Conservation (phyloP, 192 early-diverging fungal species). For the Podila epicladia region DNA sequence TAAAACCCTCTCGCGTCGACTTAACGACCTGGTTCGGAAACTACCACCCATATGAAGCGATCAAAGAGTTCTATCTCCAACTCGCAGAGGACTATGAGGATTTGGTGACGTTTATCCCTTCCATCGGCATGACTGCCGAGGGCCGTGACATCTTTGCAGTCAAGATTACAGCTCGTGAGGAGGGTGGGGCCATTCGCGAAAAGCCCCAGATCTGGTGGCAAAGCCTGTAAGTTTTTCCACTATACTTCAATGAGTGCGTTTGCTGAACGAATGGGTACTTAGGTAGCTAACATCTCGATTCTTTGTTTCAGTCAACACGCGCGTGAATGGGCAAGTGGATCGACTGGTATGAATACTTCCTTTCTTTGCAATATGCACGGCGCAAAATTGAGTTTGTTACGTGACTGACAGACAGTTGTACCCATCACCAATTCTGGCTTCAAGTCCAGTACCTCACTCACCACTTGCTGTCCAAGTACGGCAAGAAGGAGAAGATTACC, state of each 20-base stretch:
- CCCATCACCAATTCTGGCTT: background rate
- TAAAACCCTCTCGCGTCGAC: slow-evolving; percentile 15
- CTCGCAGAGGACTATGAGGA: slow-evolving; percentile 56
- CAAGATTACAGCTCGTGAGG: slow-evolving; percentile 53
- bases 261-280: too few relatives aligned
- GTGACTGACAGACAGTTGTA: too few relatives aligned
- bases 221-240: slow-evolving; percentile 28
- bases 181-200: slow-evolving; percentile 28
- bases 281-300: too few relatives aligned
- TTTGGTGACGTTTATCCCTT: slow-evolving; percentile 63
- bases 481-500: slow-evolving; percentile 39
- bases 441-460: slow-evolving; percentile 62
- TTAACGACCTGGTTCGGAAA: slow-evolving; percentile 56
- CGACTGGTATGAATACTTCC: slow-evolving; percentile 19
- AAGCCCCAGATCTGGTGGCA: slow-evolving; percentile 54
- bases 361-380: too few relatives aligned
- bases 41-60: slow-evolving; percentile 57
- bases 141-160: slow-evolving; percentile 69
- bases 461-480: slow-evolving; percentile 52
- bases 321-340: slow-evolving; percentile 65
- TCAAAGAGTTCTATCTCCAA: slow-evolving; percentile 59
- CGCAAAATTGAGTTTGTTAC: background rate
- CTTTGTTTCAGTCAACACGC: slow-evolving; percentile 55
- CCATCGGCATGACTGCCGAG: slow-evolving; percentile 64
- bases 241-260: too few relatives aligned